These are phyloP conservation scores for Barnettozyma wickerhamii DNA, from an alignment of 805 yeast genomes.

Conservation along the genomic window DNA sequence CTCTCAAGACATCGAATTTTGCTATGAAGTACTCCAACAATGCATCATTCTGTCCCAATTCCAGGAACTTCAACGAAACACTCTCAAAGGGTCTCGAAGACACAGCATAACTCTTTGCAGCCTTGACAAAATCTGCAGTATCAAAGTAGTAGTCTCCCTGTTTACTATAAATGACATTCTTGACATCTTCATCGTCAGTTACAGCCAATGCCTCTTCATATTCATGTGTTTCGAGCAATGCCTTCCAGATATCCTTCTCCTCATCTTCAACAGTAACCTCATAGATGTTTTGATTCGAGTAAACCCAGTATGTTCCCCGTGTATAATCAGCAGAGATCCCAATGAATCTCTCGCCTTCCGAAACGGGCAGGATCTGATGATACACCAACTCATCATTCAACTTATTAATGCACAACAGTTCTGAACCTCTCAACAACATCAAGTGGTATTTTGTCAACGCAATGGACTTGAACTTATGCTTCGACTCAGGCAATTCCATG, in stretches of 20 bases:
- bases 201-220: slow-evolving; percentile 62
- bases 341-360: slow-evolving; percentile 32
- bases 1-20: slow-evolving; percentile 34
- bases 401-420: slow-evolving; percentile 44
- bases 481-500: slow-evolving; percentile 34
- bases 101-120: slow-evolving; percentile 56
- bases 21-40: slow-evolving; percentile 41
- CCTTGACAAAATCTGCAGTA: slow-evolving; percentile 28
- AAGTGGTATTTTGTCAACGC: slow-evolving; percentile 53
- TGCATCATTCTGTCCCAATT: slow-evolving; percentile 36
- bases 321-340: slow-evolving; percentile 49
- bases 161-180: slow-evolving; percentile 45
- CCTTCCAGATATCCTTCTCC: slow-evolving; percentile 68
- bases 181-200: slow-evolving; percentile 33
- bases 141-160: slow-evolving; percentile 50
- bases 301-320: slow-evolving; percentile 71
- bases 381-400: slow-evolving; percentile 45
- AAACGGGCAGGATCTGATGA: slow-evolving; percentile 35
- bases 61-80: slow-evolving; percentile 53
- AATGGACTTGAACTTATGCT: slow-evolving; percentile 34
- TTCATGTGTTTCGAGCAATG: slow-evolving; percentile 43
- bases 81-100: slow-evolving; percentile 68
- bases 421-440: slow-evolving; percentile 39
- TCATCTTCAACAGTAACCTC: slow-evolving; percentile 74
- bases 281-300: slow-evolving; percentile 51